A percentile compares a stretch with the other conserved stretches of the same genome.
These are phyloP conservation scores for Pleurotus citrinopileatus DNA, from an alignment of 768 basidiomycete genomes.

Conservation along the genomic window DNA sequence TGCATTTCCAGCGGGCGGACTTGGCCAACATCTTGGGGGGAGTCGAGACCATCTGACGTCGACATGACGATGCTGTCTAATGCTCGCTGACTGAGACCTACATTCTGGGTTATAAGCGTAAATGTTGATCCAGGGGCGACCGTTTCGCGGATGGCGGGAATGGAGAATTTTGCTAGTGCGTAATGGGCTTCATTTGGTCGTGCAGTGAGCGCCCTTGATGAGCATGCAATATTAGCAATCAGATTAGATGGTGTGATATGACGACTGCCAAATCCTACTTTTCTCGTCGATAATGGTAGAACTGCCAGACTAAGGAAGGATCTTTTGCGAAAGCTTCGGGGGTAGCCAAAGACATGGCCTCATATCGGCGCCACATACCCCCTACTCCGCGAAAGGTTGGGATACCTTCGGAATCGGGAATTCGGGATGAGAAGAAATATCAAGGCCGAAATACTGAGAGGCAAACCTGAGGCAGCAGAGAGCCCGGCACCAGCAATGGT, in stretches of 20 bases:
- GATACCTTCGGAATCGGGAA: no score
- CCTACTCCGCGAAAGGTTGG: slow-evolving; percentile 53
- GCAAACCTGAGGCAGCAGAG: slow-evolving; percentile 59
- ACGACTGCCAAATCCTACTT: no score
- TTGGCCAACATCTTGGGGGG: slow-evolving; percentile 13
- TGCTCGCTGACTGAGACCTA: slow-evolving; percentile 47
- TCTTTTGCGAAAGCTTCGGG: slow-evolving; percentile 47
- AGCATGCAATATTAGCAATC: slow-evolving; percentile 12
- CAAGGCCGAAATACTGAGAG: neutral
- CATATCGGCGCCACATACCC: slow-evolving; percentile 49
- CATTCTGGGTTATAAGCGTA: slow-evolving; percentile 58
- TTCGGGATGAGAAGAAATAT: no score
- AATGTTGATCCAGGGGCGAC: slow-evolving; percentile 43
- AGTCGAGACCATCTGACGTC: slow-evolving; percentile 10
- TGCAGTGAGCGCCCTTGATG: slow-evolving; percentile 40
- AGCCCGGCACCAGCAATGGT: slow-evolving; percentile 54
- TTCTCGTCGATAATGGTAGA: slow-evolving; percentile 62
- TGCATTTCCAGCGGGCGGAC: slow-evolving; percentile 58
- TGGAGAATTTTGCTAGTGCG: slow-evolving; percentile 44
- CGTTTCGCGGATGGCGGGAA: slow-evolving; percentile 31
- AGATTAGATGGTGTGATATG: neutral
- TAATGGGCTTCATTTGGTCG: slow-evolving; percentile 56
- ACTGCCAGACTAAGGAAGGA: slow-evolving; percentile 58
- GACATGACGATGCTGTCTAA: slow-evolving; percentile 24
- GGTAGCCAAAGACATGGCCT: slow-evolving; percentile 49